Evolutionary conservation across 2,329 filamentous ascomycete species (phyloP), one percentile per base, ranked within the genome.

Genomic region (Massarina eburnea): DNA sequence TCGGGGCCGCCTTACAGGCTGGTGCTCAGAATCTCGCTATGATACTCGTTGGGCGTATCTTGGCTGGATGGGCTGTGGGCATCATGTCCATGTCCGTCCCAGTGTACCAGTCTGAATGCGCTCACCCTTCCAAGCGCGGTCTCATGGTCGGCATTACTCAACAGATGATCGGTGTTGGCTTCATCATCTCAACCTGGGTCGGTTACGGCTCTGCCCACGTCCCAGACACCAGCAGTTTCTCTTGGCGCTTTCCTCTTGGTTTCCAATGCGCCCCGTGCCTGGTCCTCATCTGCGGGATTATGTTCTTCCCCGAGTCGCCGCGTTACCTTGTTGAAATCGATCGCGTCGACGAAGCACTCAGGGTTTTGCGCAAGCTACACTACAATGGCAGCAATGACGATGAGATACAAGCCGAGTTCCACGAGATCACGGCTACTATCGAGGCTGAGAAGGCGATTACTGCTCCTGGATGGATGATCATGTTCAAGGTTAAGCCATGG

Each of bases 21-120:
- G 76, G 79, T 17, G 80, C 83, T 14, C 74, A 78, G 49, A 74
- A 78, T 39, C 67, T 82, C 15, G 69, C 72, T 10, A 80, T 84
- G 81, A 82, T 77, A 59, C 74, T 75, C 44, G 73, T 77, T 7
- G 80, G 83, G 0, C 79, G 83, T 9, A 79, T 84, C 54, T 73
- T 84, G 46, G 80, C 66, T 29, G 81, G 81, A 4, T 76, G 80
- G 59, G 81, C 80, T 3, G 78, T 84, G 35, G 82, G 80, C 9
- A 62, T 80, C 15, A 74, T 83, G 54, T 80, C 76, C 15, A 83
- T 81, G 60, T 80, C 78, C 3, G 79, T 85, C 2, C 83, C 82
- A 3, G 76, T 82, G 26, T 86, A 86, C 60, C 82, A 84, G 46
- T 79, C 82, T 8, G 83, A 86, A 60, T 77, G 80, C 43, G 81